Percentiles rank a stretch among this genome's conserved stretches.
Evolutionary conservation across 1,139 yeast genomes (phyloP).

Genomic region (Meyerozyma athensensis): DNA sequence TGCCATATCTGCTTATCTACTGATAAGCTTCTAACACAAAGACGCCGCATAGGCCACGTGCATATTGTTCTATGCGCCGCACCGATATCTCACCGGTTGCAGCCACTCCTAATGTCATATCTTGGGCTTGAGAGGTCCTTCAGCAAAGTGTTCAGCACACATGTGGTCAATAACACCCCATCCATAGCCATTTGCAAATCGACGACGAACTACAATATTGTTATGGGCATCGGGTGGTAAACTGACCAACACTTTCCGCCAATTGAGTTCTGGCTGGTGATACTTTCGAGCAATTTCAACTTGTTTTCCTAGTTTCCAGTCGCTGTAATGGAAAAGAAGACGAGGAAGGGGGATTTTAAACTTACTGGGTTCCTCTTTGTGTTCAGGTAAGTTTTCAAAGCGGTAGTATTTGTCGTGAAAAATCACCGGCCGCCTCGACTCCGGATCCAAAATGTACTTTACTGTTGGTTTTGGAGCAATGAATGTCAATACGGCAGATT

Average conservation of each 20-base stretch:
- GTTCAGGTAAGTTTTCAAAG: slow-evolving; percentile 55
- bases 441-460: slow-evolving; percentile 31
- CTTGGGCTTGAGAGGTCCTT: slow-evolving; percentile 5
- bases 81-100: too few relatives aligned
- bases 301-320: slow-evolving; percentile 23
- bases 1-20: background rate
- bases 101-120: slow-evolving; percentile 4
- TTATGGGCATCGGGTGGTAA: slow-evolving; percentile 27
- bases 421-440: slow-evolving; percentile 49
- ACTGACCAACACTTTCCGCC: slow-evolving; percentile 24
- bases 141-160: slow-evolving; percentile 14
- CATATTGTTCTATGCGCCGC: background rate
- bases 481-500: slow-evolving; percentile 38
- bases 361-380: background rate
- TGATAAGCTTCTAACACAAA: slow-evolving; percentile 2
- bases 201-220: slow-evolving; percentile 22
- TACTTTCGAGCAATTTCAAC: slow-evolving; percentile 24
- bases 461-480: slow-evolving; percentile 42
- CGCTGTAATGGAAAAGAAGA: slow-evolving; percentile 16
- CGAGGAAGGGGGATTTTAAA: slow-evolving; percentile 1
- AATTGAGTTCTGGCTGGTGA: slow-evolving; percentile 18
- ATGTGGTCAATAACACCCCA: slow-evolving; percentile 27
- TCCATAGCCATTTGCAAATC: slow-evolving; percentile 27
- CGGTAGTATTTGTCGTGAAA: slow-evolving; percentile 78
- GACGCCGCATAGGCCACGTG: background rate